Conservation (phyloP, 2,329 filamentous ascomycete species). For the Penicillium sp. region DNA sequence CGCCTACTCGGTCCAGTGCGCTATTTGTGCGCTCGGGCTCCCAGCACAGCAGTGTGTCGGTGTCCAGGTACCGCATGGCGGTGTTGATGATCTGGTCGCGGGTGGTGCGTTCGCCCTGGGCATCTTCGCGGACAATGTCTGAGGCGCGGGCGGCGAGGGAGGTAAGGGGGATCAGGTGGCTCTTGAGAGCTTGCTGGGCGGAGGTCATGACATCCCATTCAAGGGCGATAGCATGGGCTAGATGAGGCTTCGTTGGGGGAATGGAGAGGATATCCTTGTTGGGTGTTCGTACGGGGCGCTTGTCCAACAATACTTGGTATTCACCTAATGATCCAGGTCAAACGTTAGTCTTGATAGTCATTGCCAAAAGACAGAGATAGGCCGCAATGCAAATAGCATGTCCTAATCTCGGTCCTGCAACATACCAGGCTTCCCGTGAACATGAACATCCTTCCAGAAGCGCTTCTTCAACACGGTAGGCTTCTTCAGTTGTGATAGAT, state of each 20-base stretch:
- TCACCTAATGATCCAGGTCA: constrained; percentile 47
- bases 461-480: constrained; percentile 64
- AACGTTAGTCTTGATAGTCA: not conserved
- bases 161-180: constrained; percentile 89
- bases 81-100: constrained; percentile 69
- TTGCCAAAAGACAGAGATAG: not conserved
- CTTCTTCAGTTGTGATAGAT: constrained; percentile 38
- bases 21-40: constrained; percentile 63
- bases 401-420: constrained; percentile 2
- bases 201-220: constrained; percentile 91
- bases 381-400: not conserved
- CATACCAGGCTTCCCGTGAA: constrained; percentile 70
- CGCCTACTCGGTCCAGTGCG: constrained; percentile 55
- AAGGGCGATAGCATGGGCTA: constrained; percentile 83
- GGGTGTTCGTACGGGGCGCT: constrained; percentile 77
- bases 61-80: constrained; percentile 85
- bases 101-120: constrained; percentile 56
- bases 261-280: constrained; percentile 74
- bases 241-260: constrained; percentile 75
- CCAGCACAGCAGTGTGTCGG: constrained; percentile 93
- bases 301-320: constrained; percentile 75
- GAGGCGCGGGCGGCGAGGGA: constrained; percentile 81
- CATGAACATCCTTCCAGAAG: constrained; percentile 86
- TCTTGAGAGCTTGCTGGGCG: constrained; percentile 80
- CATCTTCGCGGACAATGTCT: constrained; percentile 77